Evolutionary conservation across 345 rosid genomes (phyloP).

Genomic region (Hibiscus mutabilis): DNA sequence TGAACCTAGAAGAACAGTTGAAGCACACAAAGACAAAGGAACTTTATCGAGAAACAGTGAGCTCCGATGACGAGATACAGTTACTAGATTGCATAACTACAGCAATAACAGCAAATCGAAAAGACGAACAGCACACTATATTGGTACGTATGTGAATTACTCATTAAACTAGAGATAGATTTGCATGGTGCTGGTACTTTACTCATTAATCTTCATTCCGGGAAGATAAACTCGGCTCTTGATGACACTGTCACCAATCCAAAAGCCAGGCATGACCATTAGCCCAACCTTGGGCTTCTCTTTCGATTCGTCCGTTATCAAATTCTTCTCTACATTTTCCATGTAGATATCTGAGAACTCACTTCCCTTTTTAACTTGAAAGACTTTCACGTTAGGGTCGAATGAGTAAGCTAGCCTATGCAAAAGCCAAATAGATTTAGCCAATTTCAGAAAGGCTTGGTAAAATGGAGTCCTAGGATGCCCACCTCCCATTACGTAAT

Average conservation of each 20-base stretch:
- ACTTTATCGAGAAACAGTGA: constrained; percentile 1
- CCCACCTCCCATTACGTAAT: constrained; percentile 60
- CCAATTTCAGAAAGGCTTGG: constrained; percentile 30
- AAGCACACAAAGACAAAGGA: not conserved
- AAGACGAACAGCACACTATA: not conserved
- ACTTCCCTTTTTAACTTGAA: constrained; percentile 58
- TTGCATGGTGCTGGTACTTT: constrained; percentile 2
- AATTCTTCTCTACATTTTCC: constrained; percentile 66
- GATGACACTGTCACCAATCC: constrained; percentile 61
- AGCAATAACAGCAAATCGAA: not conserved
- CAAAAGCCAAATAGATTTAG: not conserved
- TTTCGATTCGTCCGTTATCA: constrained; percentile 45
- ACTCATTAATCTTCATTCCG: constrained; percentile 54
- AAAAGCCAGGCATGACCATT: constrained; percentile 86
- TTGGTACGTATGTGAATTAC: not conserved
- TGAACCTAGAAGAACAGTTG: not conserved
- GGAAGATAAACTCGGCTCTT: constrained; percentile 72
- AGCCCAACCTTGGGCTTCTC: constrained; percentile 56
- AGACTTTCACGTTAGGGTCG: constrained; percentile 56
- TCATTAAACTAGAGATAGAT: not conserved
- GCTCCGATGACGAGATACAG: constrained; percentile 12
- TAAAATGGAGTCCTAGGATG: constrained; percentile 78
- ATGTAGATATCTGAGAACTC: constrained; percentile 68
- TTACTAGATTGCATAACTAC: constrained; percentile 16
- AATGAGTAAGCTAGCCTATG: constrained; percentile 30